Conservation (phyloP, 164 flowering plant species). For the Liriodendron chinense region DNA sequence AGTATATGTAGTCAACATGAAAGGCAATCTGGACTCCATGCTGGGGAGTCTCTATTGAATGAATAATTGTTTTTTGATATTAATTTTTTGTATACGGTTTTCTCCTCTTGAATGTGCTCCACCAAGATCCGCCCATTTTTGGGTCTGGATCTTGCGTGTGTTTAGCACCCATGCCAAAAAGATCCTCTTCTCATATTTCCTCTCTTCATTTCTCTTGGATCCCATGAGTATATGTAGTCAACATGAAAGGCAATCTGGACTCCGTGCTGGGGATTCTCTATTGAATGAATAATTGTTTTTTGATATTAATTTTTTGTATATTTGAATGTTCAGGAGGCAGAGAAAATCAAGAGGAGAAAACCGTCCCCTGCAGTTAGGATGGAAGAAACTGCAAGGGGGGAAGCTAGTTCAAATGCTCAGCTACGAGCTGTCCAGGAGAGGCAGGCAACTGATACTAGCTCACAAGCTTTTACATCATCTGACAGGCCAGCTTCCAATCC, state of each 20-base stretch:
- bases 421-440: slow-evolving; percentile 15
- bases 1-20: too few relatives aligned
- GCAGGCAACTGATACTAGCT: slow-evolving; percentile 4
- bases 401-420: slow-evolving; percentile 14
- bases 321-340: slow-evolving; percentile 12
- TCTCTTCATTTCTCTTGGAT: too few relatives aligned
- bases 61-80: background rate
- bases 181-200: too few relatives aligned
- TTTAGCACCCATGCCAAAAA: too few relatives aligned
- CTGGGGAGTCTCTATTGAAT: too few relatives aligned
- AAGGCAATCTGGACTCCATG: too few relatives aligned
- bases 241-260: too few relatives aligned
- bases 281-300: background rate
- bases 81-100: background rate
- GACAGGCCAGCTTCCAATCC: slow-evolving; percentile 9
- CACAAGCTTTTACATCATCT: slow-evolving; percentile 1
- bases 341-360: slow-evolving; percentile 22
- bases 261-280: too few relatives aligned
- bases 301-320: background rate
- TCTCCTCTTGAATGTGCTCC: too few relatives aligned
- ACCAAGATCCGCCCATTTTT: too few relatives aligned
- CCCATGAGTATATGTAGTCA: too few relatives aligned
- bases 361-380: slow-evolving; percentile 7
- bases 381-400: slow-evolving; percentile 18
- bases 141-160: too few relatives aligned